Base-by-base conservation (phyloP, 1,284 basidiomycete genomes). In the Afroboletus lepidellus region DNA sequence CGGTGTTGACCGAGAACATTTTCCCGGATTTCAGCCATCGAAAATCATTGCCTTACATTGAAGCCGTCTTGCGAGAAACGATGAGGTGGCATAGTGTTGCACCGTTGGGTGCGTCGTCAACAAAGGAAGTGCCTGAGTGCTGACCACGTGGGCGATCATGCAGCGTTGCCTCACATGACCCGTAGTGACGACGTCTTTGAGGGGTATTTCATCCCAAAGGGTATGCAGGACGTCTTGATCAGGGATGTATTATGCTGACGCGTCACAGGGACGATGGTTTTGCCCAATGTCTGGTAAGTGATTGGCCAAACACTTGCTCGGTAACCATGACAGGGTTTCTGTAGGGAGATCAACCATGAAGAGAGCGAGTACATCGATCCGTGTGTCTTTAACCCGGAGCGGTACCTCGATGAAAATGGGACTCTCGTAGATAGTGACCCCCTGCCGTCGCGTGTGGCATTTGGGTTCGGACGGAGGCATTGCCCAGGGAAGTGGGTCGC, bases 401-500 rank as follows among this genome's bases (percentile, higher is more conserved):
- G 70, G n/a, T 39, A 67, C 44, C 53, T 69, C 16, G 34, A 27
- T 13, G 47, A 50, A 38, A 66, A 70, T 20, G 70, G 65, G 41
- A 49, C 30, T 15, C 2, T 69, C 24, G 47, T 53, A 11, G 69
- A 64, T 16, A 39, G 36, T 5, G 59, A 68, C 34, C 61, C 69
- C 1, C 61, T 70, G 56, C 53, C 34, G 8, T 62, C 60, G 25
- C 67, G 58, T 20, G 57, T 56, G 12, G 68, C 62, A 4, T 67
- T 71, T 57, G 66, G 66, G 24, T 71, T 71, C 30, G 65, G 65
- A 41, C 63, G 65, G 41, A 61, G 70, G 46, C 64, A 70, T 46
- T 71, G 69, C 41, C 65, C 69, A 25, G 69, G 69, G 1, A 64
- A 70, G 46, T 65, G 60, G 57, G 59, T 72, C 20, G 69, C 68